Base-by-base conservation (phyloP, 257 asterid genomes). In the Salvia miltiorrhiza region DNA sequence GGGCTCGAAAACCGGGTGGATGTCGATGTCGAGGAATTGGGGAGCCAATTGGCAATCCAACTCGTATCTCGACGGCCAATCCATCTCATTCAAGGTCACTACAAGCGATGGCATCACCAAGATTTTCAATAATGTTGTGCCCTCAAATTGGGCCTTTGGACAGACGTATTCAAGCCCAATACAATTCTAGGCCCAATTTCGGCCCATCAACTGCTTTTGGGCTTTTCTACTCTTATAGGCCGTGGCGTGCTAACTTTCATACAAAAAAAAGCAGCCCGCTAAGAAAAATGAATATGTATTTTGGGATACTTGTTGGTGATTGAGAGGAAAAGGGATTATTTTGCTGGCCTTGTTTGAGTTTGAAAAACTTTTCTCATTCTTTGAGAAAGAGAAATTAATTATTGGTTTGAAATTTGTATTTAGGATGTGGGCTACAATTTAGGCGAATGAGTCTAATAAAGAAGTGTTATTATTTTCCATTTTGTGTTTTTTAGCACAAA, bases 21-120 rank as follows among this genome's bases (percentile, higher is more conserved):
- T 83, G 85, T 17, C 96, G 11, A 90, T 92, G 98, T 82, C 97
- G 2, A 83, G 93, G 47, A 90, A 92, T 35, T 92, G 97, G 97
- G 98, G 98, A 35, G 88, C 87, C 2, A 87, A 82, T 76, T 92
- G 98, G 98, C 97, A 92, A 54, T 87, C 96, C 0, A 90, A 79
- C 69, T n/a, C 83, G 7, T 82, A 72, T 37, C 87, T 92, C 0
- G 77, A 83, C 41, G 86, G 89, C 23, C 97, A 92, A 73, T 58
- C 91, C 1, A n/a, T 92, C 24, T 90, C 98, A 40, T 88, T 90
- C 75, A 82, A 50, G 80, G 85, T 92, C 56, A 92, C 98, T 0
- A 83, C 96, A 0, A 78, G 81, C 5, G 97, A 90, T 76, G 97
- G 95, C 9, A 56, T 78, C 4, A 82, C 87, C 40, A 88, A 74